A percentile compares a stretch with the other conserved stretches of the same genome.
These are phyloP conservation scores for Trichoderma koningii DNA, from an alignment of 2,329 filamentous ascomycete species.

Conservation along the genomic window DNA sequence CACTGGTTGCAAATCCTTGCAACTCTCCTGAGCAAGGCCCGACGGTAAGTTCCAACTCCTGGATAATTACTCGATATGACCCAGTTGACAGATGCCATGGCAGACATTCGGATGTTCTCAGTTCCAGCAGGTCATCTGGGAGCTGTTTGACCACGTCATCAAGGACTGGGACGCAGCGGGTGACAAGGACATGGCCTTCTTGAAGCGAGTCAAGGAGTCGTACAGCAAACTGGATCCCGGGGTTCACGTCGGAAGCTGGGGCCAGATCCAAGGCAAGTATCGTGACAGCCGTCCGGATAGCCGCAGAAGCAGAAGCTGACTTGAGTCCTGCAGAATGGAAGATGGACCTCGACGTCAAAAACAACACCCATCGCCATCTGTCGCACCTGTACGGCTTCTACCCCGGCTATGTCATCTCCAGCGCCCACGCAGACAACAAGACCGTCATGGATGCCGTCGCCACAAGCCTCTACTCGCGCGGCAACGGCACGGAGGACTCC, in stretches of 20 bases:
- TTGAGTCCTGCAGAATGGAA: slow-evolving; percentile 19
- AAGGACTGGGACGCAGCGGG: slow-evolving; percentile 32
- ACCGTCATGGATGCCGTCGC: slow-evolving; percentile 47
- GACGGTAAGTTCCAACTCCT: slow-evolving; percentile 32
- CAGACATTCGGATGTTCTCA: slow-evolving; percentile 56
- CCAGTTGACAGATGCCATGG: not conserved
- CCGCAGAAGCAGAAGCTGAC: not conserved
- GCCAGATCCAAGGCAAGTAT: slow-evolving; percentile 35
- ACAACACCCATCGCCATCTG: slow-evolving; percentile 44
- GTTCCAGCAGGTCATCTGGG: slow-evolving; percentile 54
- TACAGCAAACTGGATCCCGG: slow-evolving; percentile 16
- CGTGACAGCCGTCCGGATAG: too few species aligned
- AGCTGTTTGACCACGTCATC: slow-evolving; percentile 46
- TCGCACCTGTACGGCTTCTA: slow-evolving; percentile 60
- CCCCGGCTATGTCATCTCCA: slow-evolving; percentile 54
- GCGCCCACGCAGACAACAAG: slow-evolving; percentile 43
- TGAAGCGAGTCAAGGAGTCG: slow-evolving; percentile 37
- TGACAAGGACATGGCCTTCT: slow-evolving; percentile 37
- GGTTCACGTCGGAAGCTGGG: slow-evolving; percentile 26
- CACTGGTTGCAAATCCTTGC: slow-evolving; percentile 59
- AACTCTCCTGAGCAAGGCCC: slow-evolving; percentile 59
- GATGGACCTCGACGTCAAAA: slow-evolving; percentile 21
- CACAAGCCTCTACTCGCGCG: slow-evolving; percentile 51
- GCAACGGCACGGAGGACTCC: slow-evolving; percentile 49
- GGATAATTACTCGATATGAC: rapidly evolving